phyloP scores from a whole-genome alignment of 129 eudicot species.

The Flaveria linearis region DNA sequence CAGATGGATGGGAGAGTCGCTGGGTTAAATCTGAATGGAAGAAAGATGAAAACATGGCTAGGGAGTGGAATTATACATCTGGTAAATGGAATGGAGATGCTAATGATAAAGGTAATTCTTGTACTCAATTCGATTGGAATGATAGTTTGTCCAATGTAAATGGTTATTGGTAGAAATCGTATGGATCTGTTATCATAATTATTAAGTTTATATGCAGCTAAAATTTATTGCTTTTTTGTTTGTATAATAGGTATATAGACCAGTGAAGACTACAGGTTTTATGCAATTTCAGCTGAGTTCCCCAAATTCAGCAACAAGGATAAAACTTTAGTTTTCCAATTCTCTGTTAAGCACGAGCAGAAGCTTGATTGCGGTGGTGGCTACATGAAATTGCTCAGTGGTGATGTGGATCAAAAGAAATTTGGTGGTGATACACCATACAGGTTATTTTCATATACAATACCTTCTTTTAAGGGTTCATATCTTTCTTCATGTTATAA shows the following conservation, averaged over 20 bases:
- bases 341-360: conserved; percentile 87
- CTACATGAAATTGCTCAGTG: conserved; percentile 84
- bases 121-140: neutral
- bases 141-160: neutral
- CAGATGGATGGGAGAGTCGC: conserved; percentile 25
- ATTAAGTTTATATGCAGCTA: neutral
- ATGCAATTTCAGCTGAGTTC: conserved; percentile 82
- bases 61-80: too few relatives aligned
- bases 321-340: conserved; percentile 71
- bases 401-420: conserved; percentile 71
- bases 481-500: neutral
- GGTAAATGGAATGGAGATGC: too few relatives aligned
- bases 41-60: too few relatives aligned
- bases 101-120: neutral
- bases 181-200: neutral
- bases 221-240: neutral
- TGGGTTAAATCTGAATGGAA: conserved; percentile 81
- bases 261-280: conserved; percentile 91
- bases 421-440: conserved; percentile 88
- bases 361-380: conserved; percentile 97
- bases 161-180: too few relatives aligned
- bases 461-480: neutral
- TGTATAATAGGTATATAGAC: conserved; percentile 73
- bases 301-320: conserved; percentile 92
- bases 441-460: conserved; percentile 42